Evolutionary conservation across 2,329 filamentous ascomycete genomes (phyloP).

Genomic region (Hymenotorrendiella dingleyae): DNA sequence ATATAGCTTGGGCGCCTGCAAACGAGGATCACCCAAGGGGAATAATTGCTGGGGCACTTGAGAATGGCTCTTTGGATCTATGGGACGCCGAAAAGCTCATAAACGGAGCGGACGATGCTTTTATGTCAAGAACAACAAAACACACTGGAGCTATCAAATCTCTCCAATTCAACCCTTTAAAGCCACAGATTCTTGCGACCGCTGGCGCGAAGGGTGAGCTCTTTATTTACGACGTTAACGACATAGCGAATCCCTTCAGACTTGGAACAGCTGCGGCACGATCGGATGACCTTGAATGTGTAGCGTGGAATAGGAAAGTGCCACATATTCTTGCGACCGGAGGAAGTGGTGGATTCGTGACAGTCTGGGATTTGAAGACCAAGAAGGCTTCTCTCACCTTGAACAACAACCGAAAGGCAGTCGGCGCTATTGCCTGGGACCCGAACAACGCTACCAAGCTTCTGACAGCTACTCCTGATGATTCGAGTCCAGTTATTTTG

Average conservation of each 20-base stretch:
- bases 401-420: constrained; percentile 88
- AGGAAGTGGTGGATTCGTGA: constrained; percentile 88
- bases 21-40: constrained; percentile 74
- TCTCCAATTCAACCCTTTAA: constrained; percentile 91
- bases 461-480: constrained; percentile 84
- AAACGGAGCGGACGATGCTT: constrained; percentile 58
- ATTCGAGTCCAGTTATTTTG: constrained; percentile 80
- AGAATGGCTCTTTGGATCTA: constrained; percentile 87
- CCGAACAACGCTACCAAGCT: constrained; percentile 92
- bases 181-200: constrained; percentile 85
- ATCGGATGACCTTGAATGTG: constrained; percentile 89
- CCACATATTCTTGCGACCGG: constrained; percentile 94
- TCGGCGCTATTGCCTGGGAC: constrained; percentile 96
- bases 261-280: constrained; percentile 83
- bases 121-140: constrained; percentile 80
- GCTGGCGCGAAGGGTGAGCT: constrained; percentile 93
- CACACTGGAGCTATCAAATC: constrained; percentile 91
- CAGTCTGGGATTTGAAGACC: constrained; percentile 96
- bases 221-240: constrained; percentile 91
- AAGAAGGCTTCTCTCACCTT: constrained; percentile 96
- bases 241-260: constrained; percentile 80
- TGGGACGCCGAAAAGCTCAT: constrained; percentile 79
- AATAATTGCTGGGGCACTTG: constrained; percentile 89
- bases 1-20: constrained; percentile 87
- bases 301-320: constrained; percentile 98